Base-by-base conservation (phyloP, 2,329 filamentous ascomycete species). In the Botryotinia calthae region DNA sequence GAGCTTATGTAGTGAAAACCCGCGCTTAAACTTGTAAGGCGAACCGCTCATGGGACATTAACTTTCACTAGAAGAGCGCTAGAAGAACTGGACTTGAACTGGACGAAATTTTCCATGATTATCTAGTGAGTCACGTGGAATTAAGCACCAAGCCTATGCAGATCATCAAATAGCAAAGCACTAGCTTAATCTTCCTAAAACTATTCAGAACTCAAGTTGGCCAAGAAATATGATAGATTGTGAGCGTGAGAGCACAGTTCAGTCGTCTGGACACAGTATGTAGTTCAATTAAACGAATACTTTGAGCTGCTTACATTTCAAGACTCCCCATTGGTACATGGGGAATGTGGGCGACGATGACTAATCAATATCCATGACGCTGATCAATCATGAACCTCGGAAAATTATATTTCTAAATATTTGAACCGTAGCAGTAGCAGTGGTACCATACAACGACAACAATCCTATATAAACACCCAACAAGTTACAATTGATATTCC, bases 281-380 rank as follows among this genome's bases (percentile, higher is more conserved):
- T 40, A 16, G 31, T n/a, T n/a, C 22, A 61, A n/a, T 61, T 58
- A 58, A 58, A 20, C 56, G 28, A 40, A 40, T 28, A 22, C 20
- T 31, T 63, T 63, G 40, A 63, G 20, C n/a, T 64, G 65, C 65
- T 68, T 42, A 68, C 48, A 68, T 68, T 56, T 56, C n/a, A 56
- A 16, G 34, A 37, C 3, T 25, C 56, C 6, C 12, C 25, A 68
- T 68, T 68, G 65, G 65, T 40, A 2, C 0, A 14, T 2, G 1
- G 2, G 10, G 6, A 20, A 16, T 4, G 8, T 54, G 61, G n/a
- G 18, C 1, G 5, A 1, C 16, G 25, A 31, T 68, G 65, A 68
- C 37, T 68, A 68, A 56, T 56, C 6, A 68, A 9, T 0, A 56
- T 31, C 37, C 20, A 42, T 56, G 65, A 68, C 51, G 65, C 25